A percentile compares a stretch with the other conserved stretches of the same genome.
Conservation (phyloP, 371 early-diverging fungal genomes). For the Polyrhizophydium stewartii region DNA sequence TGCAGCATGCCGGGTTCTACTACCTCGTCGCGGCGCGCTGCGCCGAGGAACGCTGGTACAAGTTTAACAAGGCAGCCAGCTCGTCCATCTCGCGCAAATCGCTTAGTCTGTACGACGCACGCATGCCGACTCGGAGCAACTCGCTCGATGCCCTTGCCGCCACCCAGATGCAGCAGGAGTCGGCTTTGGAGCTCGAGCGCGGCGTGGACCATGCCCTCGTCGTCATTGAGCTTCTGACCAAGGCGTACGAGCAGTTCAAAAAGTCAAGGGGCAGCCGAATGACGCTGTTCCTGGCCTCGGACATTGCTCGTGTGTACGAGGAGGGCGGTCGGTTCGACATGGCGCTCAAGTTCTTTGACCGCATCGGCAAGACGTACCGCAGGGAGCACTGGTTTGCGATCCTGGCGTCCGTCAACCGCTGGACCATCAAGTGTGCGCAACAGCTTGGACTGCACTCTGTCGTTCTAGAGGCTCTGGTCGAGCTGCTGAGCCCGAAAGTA, state of each 20-base stretch:
- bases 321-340: constrained; percentile 73
- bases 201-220: constrained; percentile 50
- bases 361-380: constrained; percentile 83
- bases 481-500: constrained; percentile 50
- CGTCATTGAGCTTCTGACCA: constrained; percentile 77
- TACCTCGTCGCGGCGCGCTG: constrained; percentile 77
- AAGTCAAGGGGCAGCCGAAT: constrained; percentile 65
- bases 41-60: constrained; percentile 61
- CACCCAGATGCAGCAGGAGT: not conserved
- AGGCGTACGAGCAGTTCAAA: constrained; percentile 86
- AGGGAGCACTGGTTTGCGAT: constrained; percentile 79
- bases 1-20: constrained; percentile 85
- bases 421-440: constrained; percentile 69
- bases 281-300: constrained; percentile 80
- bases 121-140: not conserved
- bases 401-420: constrained; percentile 60
- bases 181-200: constrained; percentile 1
- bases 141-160: not conserved
- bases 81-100: not conserved
- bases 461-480: constrained; percentile 66
- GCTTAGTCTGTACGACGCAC: not conserved
- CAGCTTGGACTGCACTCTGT: constrained; percentile 59
- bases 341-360: constrained; percentile 83
- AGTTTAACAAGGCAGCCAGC: constrained; percentile 13
- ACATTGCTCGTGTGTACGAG: constrained; percentile 81